Conservation (phyloP, 2,329 filamentous ascomycete species). For the Exophiala xenobiotica region DNA sequence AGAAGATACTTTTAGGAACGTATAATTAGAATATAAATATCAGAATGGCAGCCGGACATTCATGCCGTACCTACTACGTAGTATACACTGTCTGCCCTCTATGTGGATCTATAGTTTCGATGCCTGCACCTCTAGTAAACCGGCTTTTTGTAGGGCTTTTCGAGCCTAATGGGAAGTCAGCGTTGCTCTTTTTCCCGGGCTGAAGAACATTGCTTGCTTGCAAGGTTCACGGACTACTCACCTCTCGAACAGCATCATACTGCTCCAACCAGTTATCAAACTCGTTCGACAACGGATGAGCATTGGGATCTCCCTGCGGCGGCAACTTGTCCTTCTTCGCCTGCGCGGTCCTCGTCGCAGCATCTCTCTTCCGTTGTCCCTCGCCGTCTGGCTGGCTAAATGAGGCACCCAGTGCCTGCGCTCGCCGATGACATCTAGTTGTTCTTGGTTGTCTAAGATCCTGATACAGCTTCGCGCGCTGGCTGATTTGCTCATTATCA, state of each 20-base stretch:
- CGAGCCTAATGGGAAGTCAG: neutral
- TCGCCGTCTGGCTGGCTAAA: constrained; percentile 6
- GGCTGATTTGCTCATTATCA: neutral
- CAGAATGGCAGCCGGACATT: too few relatives aligned
- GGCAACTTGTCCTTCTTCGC: neutral
- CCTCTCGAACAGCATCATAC: constrained; percentile 6
- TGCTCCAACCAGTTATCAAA: constrained; percentile 12
- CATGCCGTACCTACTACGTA: too few relatives aligned
- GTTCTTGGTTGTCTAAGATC: constrained; percentile 4
- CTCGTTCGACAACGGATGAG: constrained; percentile 1
- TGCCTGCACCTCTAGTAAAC: neutral
- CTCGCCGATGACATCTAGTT: neutral
- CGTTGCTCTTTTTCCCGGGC: too few relatives aligned
- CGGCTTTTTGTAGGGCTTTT: neutral
- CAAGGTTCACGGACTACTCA: neutral
- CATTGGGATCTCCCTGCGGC: neutral
- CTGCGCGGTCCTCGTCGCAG: neutral
- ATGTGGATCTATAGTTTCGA: neutral
- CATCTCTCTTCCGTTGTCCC: constrained; percentile 6
- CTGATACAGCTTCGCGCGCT: neutral
- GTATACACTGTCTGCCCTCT: too few relatives aligned
- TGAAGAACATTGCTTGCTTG: too few relatives aligned
- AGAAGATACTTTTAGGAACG: neutral
- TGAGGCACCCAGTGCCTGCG: neutral
- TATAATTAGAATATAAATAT: too few relatives aligned